Evolutionary conservation across 2,329 filamentous ascomycete genomes (phyloP).

Genomic region (Penicillium sp.): DNA sequence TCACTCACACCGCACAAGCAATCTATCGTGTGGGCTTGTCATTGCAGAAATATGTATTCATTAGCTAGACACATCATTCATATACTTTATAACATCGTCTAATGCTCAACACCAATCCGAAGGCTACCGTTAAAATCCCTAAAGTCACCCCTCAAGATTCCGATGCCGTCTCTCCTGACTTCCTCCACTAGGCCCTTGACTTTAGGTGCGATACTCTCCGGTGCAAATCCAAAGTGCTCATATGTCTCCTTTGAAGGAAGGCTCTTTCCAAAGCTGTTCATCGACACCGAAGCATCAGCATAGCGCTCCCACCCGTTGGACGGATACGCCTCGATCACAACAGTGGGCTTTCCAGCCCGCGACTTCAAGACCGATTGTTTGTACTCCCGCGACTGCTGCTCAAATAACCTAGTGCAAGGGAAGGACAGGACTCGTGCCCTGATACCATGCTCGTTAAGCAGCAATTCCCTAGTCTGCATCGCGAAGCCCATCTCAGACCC

Average conservation of each 20-base stretch:
- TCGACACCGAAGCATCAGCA: slow-evolving; percentile 40
- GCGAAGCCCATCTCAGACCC: slow-evolving; percentile 43
- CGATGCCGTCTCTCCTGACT: slow-evolving; percentile 10
- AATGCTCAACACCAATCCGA: neutral
- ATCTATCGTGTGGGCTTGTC: neutral
- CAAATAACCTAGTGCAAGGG: slow-evolving; percentile 43
- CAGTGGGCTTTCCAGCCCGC: slow-evolving; percentile 28
- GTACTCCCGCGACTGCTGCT: slow-evolving; percentile 39
- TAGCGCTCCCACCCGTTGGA: slow-evolving; percentile 45
- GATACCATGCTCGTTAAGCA: slow-evolving; percentile 24
- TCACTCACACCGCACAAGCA: no score
- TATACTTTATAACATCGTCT: neutral
- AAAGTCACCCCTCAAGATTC: slow-evolving; percentile 12
- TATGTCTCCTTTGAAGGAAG: slow-evolving; percentile 20
- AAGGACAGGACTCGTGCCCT: slow-evolving; percentile 40
- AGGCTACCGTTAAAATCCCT: slow-evolving; percentile 10
- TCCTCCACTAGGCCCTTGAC: slow-evolving; percentile 13
- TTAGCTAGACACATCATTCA: no score
- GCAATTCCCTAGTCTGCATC: slow-evolving; percentile 33
- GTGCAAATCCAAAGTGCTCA: slow-evolving; percentile 20
- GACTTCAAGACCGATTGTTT: slow-evolving; percentile 33
- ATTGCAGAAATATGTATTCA: no score
- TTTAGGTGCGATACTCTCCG: slow-evolving; percentile 5
- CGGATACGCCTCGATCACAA: slow-evolving; percentile 44
- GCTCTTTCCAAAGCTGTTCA: slow-evolving; percentile 39